Percentiles rank a stretch among this genome's conserved stretches.
phyloP scores from a whole-genome alignment of 768 basidiomycete species.

The Sporobolomyces pararoseus region DNA sequence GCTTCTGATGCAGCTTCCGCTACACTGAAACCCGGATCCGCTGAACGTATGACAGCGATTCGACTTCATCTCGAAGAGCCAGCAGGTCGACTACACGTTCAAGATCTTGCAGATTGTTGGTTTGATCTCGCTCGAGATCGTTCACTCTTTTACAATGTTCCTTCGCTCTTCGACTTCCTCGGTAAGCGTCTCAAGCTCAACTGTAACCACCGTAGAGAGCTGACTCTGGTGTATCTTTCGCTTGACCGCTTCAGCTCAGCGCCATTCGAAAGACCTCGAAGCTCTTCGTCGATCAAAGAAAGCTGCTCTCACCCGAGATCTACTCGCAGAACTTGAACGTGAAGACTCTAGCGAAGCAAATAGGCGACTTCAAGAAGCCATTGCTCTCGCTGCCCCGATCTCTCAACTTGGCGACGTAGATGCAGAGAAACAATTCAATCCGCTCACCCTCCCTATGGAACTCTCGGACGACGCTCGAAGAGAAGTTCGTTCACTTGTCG shows the following conservation, averaged over 20 bases:
- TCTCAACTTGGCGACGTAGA: too few relatives aligned
- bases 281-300: too few relatives aligned
- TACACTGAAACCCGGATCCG: not conserved
- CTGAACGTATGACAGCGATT: not conserved
- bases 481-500: not conserved
- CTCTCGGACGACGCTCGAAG: not conserved
- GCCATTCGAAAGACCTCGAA: not conserved
- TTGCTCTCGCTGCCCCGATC: too few relatives aligned
- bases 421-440: too few relatives aligned
- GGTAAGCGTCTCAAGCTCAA: not conserved
- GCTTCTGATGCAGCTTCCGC: not conserved
- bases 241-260: not conserved
- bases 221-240: not conserved
- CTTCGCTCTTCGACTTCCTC: slow-evolving; percentile 3
- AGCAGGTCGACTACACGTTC: not conserved
- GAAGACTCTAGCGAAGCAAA: too few relatives aligned
- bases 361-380: too few relatives aligned
- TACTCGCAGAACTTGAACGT: too few relatives aligned
- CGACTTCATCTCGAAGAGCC: not conserved
- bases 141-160: not conserved
- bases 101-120: slow-evolving; percentile 1
- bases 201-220: not conserved
- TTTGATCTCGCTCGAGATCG: not conserved
- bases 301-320: too few relatives aligned
- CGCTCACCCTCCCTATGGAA: too few relatives aligned